phyloP scores from a whole-genome alignment of 2,329 filamentous ascomycete genomes.

The Fusarium agapanthi region DNA sequence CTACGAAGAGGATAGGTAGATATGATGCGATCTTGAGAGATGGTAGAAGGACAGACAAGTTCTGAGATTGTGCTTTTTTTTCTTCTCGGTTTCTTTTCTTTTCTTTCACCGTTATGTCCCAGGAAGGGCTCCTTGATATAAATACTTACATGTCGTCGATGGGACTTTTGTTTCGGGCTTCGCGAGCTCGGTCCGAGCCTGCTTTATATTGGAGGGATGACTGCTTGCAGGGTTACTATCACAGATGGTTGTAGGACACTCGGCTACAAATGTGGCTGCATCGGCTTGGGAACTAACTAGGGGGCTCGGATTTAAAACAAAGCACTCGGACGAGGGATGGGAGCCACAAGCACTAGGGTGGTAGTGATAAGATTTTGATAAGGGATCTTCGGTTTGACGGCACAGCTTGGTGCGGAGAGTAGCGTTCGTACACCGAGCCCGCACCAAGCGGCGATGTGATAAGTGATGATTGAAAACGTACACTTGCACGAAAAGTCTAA shows the following conservation, averaged over 20 bases:
- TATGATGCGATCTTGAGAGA: not conserved
- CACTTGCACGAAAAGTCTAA: not conserved
- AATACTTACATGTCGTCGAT: not conserved
- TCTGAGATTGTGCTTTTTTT: not conserved
- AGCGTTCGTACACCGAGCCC: not conserved
- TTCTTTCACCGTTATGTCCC: not conserved
- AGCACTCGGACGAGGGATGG: not conserved
- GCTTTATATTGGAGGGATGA: not conserved
- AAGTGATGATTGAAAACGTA: not conserved
- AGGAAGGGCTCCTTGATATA: not conserved
- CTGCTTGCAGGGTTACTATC: rapidly evolving
- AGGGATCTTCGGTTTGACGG: not conserved
- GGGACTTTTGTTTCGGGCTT: not conserved
- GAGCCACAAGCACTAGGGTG: not conserved
- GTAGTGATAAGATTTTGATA: not conserved
- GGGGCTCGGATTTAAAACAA: not conserved
- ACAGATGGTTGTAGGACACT: not conserved
- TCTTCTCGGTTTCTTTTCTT: rapidly evolving
- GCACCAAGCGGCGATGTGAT: rapidly evolving
- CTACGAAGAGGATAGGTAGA: rapidly evolving
- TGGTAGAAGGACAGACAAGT: not conserved
- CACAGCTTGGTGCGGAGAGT: not conserved
- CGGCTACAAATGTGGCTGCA: not conserved
- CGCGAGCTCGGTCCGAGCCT: not conserved
- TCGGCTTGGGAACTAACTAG: not conserved